Conservation (phyloP, 345 rosid species). For the Gossypium turneri region DNA sequence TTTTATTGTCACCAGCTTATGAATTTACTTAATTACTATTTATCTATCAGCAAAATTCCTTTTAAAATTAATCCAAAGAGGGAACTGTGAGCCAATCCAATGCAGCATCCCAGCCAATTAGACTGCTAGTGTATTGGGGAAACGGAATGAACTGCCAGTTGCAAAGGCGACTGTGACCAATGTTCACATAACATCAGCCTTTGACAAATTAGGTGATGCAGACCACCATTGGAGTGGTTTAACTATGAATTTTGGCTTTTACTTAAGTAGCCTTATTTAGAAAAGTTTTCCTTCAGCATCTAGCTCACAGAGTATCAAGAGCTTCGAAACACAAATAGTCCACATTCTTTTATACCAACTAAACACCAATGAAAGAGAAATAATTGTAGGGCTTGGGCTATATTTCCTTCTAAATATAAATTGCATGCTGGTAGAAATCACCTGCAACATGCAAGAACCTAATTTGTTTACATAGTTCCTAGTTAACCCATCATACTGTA, state of each 20-base stretch:
- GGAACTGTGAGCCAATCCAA: background rate
- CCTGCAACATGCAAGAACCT: background rate
- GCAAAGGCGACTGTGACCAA: background rate
- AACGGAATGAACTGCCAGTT: too few relatives aligned
- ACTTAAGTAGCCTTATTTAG: background rate
- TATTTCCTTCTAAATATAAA: background rate
- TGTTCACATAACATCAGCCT: background rate
- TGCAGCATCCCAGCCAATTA: background rate
- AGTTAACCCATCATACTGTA: background rate
- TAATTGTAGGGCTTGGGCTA: background rate
- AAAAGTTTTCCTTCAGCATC: background rate
- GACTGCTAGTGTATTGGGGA: background rate
- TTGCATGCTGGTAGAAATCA: background rate
- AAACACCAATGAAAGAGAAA: background rate
- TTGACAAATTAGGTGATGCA: background rate
- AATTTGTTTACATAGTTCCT: background rate
- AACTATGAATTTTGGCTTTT: background rate
- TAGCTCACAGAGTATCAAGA: background rate
- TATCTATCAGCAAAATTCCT: background rate
- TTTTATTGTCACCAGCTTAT: background rate
- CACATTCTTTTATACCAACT: too few relatives aligned
- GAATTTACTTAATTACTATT: background rate
- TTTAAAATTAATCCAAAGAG: background rate
- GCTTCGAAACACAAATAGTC: too few relatives aligned
- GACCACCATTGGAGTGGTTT: background rate